These are phyloP conservation scores for Colletotrichum filicis DNA, from an alignment of 2,329 filamentous ascomycete genomes.

Conservation along the genomic window DNA sequence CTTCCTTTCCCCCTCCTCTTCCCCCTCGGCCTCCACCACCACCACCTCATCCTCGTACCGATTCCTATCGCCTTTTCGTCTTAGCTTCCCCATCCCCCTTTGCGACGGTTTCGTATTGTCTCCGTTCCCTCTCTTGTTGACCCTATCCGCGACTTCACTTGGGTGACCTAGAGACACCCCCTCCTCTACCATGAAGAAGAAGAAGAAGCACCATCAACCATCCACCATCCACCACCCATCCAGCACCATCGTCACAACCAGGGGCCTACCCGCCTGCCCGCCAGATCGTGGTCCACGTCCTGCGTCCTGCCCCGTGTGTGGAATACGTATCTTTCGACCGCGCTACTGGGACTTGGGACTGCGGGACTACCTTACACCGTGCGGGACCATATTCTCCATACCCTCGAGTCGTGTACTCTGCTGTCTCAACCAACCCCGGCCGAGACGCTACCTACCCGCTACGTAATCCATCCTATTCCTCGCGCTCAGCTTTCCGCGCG, in stretches of 20 bases:
- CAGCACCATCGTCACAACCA: background rate
- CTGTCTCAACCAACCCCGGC: constrained; percentile 35
- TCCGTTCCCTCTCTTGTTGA: constrained; percentile 30
- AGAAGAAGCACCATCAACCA: background rate
- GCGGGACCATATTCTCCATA: constrained; percentile 25
- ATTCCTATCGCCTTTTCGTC: constrained; percentile 28
- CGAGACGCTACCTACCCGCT: constrained; percentile 36
- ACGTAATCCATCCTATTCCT: constrained; percentile 36
- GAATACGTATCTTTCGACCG: constrained; percentile 21
- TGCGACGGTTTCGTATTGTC: constrained; percentile 35
- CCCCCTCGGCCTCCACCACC: background rate
- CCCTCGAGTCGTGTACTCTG: constrained; percentile 35
- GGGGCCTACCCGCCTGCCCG: constrained; percentile 24
- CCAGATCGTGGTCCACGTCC: constrained; percentile 27
- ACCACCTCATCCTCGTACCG: constrained; percentile 17
- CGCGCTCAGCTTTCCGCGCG: constrained; percentile 33
- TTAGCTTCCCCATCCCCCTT: constrained; percentile 31
- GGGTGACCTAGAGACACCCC: constrained; percentile 1
- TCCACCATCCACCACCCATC: background rate
- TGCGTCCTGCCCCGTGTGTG: constrained; percentile 13
- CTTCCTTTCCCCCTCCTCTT: background rate
- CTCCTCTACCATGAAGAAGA: background rate
- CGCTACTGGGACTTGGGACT: constrained; percentile 30
- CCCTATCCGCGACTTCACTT: constrained; percentile 21
- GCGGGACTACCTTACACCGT: constrained; percentile 24